Base-by-base conservation (phyloP, 495 filamentous ascomycete genomes). In the Schizothecium vesticola region DNA sequence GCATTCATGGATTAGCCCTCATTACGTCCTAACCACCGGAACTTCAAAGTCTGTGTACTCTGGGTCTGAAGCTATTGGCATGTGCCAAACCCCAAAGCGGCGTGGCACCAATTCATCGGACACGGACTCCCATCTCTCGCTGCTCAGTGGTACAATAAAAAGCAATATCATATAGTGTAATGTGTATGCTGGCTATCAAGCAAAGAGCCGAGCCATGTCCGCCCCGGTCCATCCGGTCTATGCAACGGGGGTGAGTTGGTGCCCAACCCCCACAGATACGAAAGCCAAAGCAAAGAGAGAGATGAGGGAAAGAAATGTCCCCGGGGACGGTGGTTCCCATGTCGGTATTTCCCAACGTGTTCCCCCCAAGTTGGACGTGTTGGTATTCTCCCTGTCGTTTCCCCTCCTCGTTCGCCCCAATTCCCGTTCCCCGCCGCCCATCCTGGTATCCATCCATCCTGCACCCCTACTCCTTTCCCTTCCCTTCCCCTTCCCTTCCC, bases 361-460 rank as follows among this genome's bases (percentile, higher is more conserved):
- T 28, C 26, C 26, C 26, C 26, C 6, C 26, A 28, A 28, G 26
- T 28, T 28, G 26, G 26, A 28, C 26, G 26, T 28, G 26, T 28
- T 28, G 26, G 16, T n/a, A 51, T 51, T 51, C 13, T 43, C 19
- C 43, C 43, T 11, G 4, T 19, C 36, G 36, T 43, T 51, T 51
- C 43, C 36, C 43, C 8, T n/a, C 43, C 36, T n/a, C 6, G 12
- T 0, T 19, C 16, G 7, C 19, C 43, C 43, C 31, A 0, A 12
- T 3, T 13, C 11, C 5, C n/a, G n/a, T n/a, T 51, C n/a, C 43
- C 43, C 43, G 6, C 43, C 43, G 43, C 43, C 36, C 43, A 51
- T 51, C 43, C 43, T 51, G 43, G 43, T 61, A 61, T 61, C 59
- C 60, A 36, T 61, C 59, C 57, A 59, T 64, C 64, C 28, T 33